Base-by-base conservation (phyloP, 2,329 filamentous ascomycete species). In the Chaetomiaceae sp. region DNA sequence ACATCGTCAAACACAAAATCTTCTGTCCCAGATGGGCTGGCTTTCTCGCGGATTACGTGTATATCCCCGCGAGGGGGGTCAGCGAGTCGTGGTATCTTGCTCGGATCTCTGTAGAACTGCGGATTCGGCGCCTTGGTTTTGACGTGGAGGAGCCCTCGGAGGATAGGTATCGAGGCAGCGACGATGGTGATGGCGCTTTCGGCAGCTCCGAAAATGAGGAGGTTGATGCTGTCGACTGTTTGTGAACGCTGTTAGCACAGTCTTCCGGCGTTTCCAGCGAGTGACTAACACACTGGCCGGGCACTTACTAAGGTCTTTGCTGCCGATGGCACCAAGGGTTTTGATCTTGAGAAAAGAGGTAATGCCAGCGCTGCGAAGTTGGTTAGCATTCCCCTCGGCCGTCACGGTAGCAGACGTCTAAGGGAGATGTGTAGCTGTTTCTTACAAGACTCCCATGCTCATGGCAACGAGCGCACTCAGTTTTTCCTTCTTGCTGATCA, bases 371-470 rank as follows among this genome's bases (percentile, higher is more conserved):
- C 44, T 46, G 27, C n/a, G 14, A 7, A 11, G 14, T 15, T 17
- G 14, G 19, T 29, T 12, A 20, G 26, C 27, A 22, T 22, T 10
- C 3, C n/a, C 11, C 5, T 10, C 19, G 1, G 17, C 3, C 24
- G 5, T 12, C 6, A 14, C 32, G n/a, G 5, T 5, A 10, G 22
- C 22, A 9, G 22, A 6, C 9, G 22, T 24, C 9, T 24, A 9
- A 24, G 22, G 9, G 22, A 24, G 9, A 24, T 9, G 9, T 24
- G 22, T 9, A 24, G 22, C 6, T 3, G 11, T 8, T 8, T 45
- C 51, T 38, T 37, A 61, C 54, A 69, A 65, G 3, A 69, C 45
- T 1, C 68, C 68, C 54, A 69, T 63, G 49, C 65, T 67, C 68
- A 69, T 69, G n/a, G 67, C 67, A 3, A 65, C 48, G 10, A 62